phyloP scores from a whole-genome alignment of 305 asterid species.

The Withania somnifera region DNA sequence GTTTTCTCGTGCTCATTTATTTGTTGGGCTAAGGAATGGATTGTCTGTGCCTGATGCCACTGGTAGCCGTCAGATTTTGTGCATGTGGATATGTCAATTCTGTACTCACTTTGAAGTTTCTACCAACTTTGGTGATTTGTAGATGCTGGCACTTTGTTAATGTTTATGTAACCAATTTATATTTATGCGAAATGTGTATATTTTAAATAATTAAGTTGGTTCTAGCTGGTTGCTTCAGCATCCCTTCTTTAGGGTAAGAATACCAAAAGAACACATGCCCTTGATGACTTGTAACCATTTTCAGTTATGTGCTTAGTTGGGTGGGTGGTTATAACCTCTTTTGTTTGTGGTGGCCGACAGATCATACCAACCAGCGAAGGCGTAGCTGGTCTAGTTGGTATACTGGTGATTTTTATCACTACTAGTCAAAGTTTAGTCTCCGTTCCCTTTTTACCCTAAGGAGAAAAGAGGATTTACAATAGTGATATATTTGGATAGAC shows the following conservation, averaged over 20 bases:
- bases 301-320: background rate
- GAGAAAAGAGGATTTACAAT: background rate
- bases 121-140: background rate
- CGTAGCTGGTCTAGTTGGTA: background rate
- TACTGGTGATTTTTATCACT: background rate
- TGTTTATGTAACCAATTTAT: background rate
- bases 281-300: background rate
- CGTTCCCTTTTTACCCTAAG: background rate
- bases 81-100: background rate
- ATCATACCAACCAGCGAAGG: background rate
- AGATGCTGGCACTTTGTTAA: background rate
- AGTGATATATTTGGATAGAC: background rate
- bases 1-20: conserved; percentile 5
- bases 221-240: background rate
- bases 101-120: background rate
- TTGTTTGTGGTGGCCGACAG: background rate
- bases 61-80: background rate
- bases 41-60: background rate
- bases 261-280: background rate
- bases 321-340: background rate
- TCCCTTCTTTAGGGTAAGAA: background rate
- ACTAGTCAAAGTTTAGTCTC: background rate
- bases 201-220: background rate
- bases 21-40: conserved; percentile 1
- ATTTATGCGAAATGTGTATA: background rate